These are phyloP conservation scores for Penicillium vulpinum DNA, from an alignment of 2,329 filamentous ascomycete genomes.

Conservation along the genomic window DNA sequence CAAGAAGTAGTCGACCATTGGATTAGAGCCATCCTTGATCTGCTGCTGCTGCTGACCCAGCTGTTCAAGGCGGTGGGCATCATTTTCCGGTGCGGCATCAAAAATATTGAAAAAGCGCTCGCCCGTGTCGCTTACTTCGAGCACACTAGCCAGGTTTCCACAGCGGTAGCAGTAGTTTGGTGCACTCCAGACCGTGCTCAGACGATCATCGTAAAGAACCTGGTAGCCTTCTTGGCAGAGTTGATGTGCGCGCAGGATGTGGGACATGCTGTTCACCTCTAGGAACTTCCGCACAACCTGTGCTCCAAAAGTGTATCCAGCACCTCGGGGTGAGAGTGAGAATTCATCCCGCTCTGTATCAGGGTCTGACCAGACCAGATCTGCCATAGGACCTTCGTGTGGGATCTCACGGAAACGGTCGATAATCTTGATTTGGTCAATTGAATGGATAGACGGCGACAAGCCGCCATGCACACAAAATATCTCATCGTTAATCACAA, in stretches of 20 bases:
- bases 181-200: slow-evolving; percentile 97
- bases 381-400: slow-evolving; percentile 99
- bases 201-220: slow-evolving; percentile 87
- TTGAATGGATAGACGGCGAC: slow-evolving; percentile 90
- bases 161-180: slow-evolving; percentile 96
- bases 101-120: slow-evolving; percentile 98
- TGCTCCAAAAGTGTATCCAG: slow-evolving; percentile 95
- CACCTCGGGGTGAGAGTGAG: slow-evolving; percentile 85
- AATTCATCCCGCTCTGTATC: slow-evolving; percentile 98
- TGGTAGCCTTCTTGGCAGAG: slow-evolving; percentile 98
- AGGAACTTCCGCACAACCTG: slow-evolving; percentile 98
- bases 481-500: slow-evolving; percentile 98
- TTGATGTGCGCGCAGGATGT: slow-evolving; percentile 97
- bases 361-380: slow-evolving; percentile 96
- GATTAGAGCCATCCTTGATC: slow-evolving; percentile 68
- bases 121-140: slow-evolving; percentile 91
- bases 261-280: slow-evolving; percentile 94
- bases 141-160: slow-evolving; percentile 93
- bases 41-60: slow-evolving; percentile 67
- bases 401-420: slow-evolving; percentile 98
- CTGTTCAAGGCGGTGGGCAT: slow-evolving; percentile 76
- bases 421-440: slow-evolving; percentile 99
- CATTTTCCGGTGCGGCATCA: slow-evolving; percentile 89
- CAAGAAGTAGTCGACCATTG: slow-evolving; percentile 70
- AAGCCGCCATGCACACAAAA: slow-evolving; percentile 97